Evolutionary conservation across 352 stramenopile genomes (phyloP).

Genomic region (Phytopythium vexans): DNA sequence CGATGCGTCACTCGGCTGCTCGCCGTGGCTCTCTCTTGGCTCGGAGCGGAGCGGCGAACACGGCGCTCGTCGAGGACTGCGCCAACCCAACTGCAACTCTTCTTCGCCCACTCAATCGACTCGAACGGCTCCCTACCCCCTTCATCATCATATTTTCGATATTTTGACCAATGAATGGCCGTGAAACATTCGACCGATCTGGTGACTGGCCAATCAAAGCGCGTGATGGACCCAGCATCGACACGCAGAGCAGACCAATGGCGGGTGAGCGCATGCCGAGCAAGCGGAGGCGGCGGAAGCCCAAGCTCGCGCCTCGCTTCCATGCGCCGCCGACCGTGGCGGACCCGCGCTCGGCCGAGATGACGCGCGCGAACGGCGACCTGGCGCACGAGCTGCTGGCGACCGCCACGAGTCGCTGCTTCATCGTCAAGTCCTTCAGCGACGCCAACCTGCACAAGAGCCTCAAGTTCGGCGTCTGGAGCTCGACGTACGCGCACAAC

Average conservation of each 20-base stretch:
- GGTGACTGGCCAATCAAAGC: too few species aligned
- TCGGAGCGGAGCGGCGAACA: too few species aligned
- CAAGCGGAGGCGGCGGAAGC: constrained; percentile 14
- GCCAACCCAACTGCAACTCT: too few species aligned
- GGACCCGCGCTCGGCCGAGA: constrained; percentile 12
- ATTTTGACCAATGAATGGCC: too few species aligned
- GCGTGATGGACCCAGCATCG: too few species aligned
- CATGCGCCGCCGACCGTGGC: not conserved
- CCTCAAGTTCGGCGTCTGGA: constrained; percentile 82
- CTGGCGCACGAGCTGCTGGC: constrained; percentile 56
- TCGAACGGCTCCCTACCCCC: too few species aligned
- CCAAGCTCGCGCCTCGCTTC: constrained; percentile 54
- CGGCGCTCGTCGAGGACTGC: too few species aligned
- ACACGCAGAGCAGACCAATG: not conserved
- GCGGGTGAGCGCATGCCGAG: not conserved
- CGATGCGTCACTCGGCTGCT: too few species aligned
- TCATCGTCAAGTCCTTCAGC: constrained; percentile 85
- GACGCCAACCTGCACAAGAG: constrained; percentile 86
- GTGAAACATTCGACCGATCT: too few species aligned
- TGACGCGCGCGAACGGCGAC: constrained; percentile 12
- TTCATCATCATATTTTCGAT: too few species aligned
- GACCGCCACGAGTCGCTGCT: constrained; percentile 66
- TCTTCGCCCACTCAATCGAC: too few species aligned
- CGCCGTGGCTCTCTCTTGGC: too few species aligned
- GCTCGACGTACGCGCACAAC: constrained; percentile 70